Base-by-base conservation (phyloP, 345 rosid species). In the Brassica napus region DNA sequence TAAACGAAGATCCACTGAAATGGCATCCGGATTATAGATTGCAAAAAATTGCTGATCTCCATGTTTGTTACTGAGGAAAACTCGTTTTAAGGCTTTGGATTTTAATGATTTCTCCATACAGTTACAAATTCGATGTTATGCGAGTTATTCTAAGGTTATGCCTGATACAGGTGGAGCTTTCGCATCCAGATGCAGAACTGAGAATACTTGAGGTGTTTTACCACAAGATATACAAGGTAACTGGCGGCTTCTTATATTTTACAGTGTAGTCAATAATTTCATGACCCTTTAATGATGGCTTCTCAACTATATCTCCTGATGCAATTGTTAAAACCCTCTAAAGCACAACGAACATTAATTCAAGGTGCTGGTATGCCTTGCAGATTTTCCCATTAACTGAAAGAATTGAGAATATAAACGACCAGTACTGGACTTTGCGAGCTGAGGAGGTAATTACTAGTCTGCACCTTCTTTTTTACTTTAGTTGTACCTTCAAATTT, bases 151-250 rank as follows among this genome's bases (percentile, higher is more conserved):
- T 61, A 65, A 72, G 34, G 54, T 60, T 75, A 71, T 42, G 49
- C 26, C 24, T 83, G 80, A 58, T 81, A 70, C 91, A 93, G 99
- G 99, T 95, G 15, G 97, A 91, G 83, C 80, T 93, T 69, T 95
- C 98, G 42, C 86, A 86, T 77, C 91, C 97, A 62, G 79, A 88
- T 82, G 97, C 96, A 18, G 98, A 95, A 84, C 94, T 95, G 74
- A 86, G 99, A 80, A 84, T 95, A 81, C 92, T 95, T 63, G 98
- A 93, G 83, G 95, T 93, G 73, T 90, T 90, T 85, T 88, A 89
- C 82, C 97, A 93, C 89, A 95, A 91, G 85, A 95, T 95, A 66
- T 93, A 90, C 73, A 95, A 93, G 97, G 99, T 93, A 81, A 39
- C 65, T 66, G 68, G 75, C 64, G n/a, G 65, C 26, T 68, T 77